Evolutionary conservation across 192 early-diverging fungal species (phyloP), one percentile per base, ranked within the genome.

Genomic region (Coemansia sp.): DNA sequence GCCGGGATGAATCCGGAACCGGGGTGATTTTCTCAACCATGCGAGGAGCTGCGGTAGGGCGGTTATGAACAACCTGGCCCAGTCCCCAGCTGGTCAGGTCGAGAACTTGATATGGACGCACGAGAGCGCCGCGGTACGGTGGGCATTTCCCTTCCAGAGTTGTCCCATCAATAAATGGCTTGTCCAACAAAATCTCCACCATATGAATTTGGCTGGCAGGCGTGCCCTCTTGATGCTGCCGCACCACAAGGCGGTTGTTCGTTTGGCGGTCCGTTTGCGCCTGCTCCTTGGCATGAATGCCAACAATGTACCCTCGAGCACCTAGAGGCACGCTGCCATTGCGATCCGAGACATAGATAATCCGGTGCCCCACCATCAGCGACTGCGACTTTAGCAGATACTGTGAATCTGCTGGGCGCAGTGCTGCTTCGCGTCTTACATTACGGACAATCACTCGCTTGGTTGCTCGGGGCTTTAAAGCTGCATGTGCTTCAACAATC

Each of bases 131-230:
- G 42, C 91, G 88, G 49, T 80, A 73, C 16, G 81, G 78, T 5
- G 87, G 84, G 63, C 92, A 96, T 57, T 86, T 65, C 37, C 87
- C 89, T 38, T 85, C 86, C n/a, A 98, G 73, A 31, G 78, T 85
- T 15, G 76, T 81, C 3, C 89, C 92, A 50, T 84, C 86, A 72
- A 94, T 83, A 57, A 96, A 91, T 5, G 83, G 58, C 52, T 70
- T 61, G 72, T 99, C 96, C 60, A 97, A 91, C 0, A 99, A 65
- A 13, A 99, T 82, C 59, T 98, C 95, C 5, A 97, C 65, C 43
- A 81, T 72, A 15, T 83, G 68, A 21, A 88, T 87, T 28, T 84
- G 80, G 40, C 65, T 66, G n/a, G 68, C 64, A 0, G 68, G 57
- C 0, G 69, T 45, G 13, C 70, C 76, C 43, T 72, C 76, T 44